A percentile compares a stretch with the other conserved stretches of the same genome.
Evolutionary conservation across 306 rosid genomes (phyloP).

Genomic region (barrel medic (Medicago truncatula)): DNA sequence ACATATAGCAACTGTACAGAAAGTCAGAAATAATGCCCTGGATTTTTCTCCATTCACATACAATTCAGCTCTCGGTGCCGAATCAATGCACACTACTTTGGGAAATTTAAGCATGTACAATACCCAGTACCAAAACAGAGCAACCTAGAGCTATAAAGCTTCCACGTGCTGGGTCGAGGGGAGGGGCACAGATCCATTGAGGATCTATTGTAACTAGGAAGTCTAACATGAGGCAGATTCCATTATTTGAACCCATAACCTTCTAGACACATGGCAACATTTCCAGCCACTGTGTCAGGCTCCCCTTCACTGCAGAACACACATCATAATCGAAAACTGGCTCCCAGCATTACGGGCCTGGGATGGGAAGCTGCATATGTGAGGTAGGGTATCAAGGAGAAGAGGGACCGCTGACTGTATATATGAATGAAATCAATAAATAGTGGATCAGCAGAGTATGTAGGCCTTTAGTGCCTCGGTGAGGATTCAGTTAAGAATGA

Average conservation of each 20-base stretch:
- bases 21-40: not conserved
- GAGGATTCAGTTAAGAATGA: not conserved
- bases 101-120: not conserved
- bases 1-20: not conserved
- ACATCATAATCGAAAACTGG: not conserved
- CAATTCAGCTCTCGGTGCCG: not conserved
- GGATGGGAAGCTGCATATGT: not conserved
- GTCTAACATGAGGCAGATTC: not conserved
- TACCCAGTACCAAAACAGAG: not conserved
- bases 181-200: not conserved
- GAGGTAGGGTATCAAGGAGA: not conserved
- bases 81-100: not conserved
- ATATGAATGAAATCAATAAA: not conserved
- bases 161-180: not conserved
- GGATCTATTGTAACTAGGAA: not conserved
- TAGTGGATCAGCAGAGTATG: conserved; percentile 1
- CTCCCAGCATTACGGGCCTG: not conserved
- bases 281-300: not conserved
- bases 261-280: not conserved
- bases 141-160: not conserved
- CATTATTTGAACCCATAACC: not conserved
- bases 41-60: not conserved
- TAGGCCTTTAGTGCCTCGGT: not conserved
- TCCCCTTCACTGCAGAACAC: not conserved
- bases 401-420: not conserved